Conservation (phyloP, 1,139 yeast species). For the Williopsis jadinii region DNA sequence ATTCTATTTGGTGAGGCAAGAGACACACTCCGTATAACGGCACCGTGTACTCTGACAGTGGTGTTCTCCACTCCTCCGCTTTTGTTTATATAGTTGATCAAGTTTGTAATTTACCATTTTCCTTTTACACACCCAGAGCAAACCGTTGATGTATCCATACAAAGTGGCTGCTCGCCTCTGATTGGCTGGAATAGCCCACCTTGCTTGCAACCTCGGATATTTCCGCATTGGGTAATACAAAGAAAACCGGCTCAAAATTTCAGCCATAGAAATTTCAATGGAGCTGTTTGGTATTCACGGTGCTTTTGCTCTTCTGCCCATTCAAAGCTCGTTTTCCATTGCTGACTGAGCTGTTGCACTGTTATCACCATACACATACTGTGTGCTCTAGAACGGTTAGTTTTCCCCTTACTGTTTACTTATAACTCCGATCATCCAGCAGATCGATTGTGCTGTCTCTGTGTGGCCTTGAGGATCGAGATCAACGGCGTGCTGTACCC, state of each 20-base stretch:
- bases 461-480: not conserved
- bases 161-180: too few relatives aligned
- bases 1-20: too few relatives aligned
- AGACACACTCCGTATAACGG: too few relatives aligned
- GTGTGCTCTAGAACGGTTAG: not conserved
- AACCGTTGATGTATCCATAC: too few relatives aligned
- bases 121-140: not conserved
- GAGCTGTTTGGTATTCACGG: not conserved
- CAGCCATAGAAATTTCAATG: not conserved
- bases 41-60: not conserved
- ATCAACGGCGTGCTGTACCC: not conserved
- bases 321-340: not conserved
- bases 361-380: not conserved
- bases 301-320: not conserved
- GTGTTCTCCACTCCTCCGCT: not conserved
- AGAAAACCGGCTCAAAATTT: too few relatives aligned
- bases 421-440: not conserved
- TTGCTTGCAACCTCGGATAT: too few relatives aligned
- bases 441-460: not conserved
- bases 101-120: not conserved
- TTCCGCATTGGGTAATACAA: too few relatives aligned
- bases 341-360: not conserved
- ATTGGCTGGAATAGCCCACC: too few relatives aligned
- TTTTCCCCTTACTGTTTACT: not conserved
- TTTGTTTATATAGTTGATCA: not conserved